Evolutionary conservation across 2,329 filamentous ascomycete species (phyloP), one percentile per base, ranked within the genome.

Genomic region (Chrysosphaeria jannelii): DNA sequence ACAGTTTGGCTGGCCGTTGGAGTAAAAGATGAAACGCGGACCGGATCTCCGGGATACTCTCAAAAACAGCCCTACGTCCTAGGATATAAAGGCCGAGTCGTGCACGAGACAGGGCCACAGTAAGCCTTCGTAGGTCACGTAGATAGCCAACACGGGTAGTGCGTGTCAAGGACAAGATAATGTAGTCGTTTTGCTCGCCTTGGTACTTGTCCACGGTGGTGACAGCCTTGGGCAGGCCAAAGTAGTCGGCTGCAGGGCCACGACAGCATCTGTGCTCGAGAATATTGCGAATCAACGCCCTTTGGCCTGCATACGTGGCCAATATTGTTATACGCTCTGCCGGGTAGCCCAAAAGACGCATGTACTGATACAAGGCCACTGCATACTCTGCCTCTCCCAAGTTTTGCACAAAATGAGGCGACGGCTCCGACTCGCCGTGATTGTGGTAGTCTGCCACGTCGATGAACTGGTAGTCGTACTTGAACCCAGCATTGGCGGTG

Each of bases 121-220:
- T 97, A 29, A 97, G 59, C 27, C 85, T 74, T 21, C 85, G 71
- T 30, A 93, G 66, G 38, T 93, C 81, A 31, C 88, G 70, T 6
- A 97, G 58, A 41, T 93, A 97, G 24, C 85, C 85, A 6, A 88
- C 75, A 11, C 69, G 61, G 26, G 68, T 71, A 8, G 88, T 93
- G 30, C 85, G 64, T 9, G 78, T 85, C 22, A 97, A 59, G 5
- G 79, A 91, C 26, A 97, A 60, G 35, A 97, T 89, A 34, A 97
- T 64, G 38, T 91, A 19, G 8, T 97, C 85, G 44, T 97, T 97
- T 46, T 97, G 85, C 51, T 97, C 85, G 41, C 85, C 88, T 48
- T 97, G 85, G 38, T 93, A 97, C 43, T 90, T 91, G 48, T 97
- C 85, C 31, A 97, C 81, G 5, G 88, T 97, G 4, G 75, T 79